A percentile compares a stretch with the other conserved stretches of the same genome.
Evolutionary conservation across 176 grass and related monocot genomes (phyloP).

Genomic region (Triticum urartu): DNA sequence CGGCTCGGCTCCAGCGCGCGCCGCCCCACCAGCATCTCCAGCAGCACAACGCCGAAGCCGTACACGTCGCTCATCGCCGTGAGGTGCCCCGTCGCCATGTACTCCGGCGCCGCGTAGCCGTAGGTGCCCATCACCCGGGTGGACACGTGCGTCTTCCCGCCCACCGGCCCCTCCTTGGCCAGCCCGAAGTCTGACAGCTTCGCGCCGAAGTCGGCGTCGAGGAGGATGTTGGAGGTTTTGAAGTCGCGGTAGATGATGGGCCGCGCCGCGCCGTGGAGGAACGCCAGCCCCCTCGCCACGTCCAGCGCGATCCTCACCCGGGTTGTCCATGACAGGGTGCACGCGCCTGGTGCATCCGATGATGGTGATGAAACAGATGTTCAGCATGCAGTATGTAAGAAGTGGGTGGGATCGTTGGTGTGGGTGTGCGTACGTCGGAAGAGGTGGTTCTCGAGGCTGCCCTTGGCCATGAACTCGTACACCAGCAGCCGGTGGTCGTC

Average conservation of each 20-base stretch:
- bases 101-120: conserved; percentile 82
- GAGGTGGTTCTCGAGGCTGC: conserved; percentile 81
- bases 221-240: conserved; percentile 88
- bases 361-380: too few species aligned
- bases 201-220: conserved; percentile 64
- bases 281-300: conserved; percentile 65
- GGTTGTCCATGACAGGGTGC: conserved; percentile 54
- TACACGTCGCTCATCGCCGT: conserved; percentile 88
- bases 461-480: conserved; percentile 80
- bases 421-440: conserved; percentile 44
- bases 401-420: too few species aligned
- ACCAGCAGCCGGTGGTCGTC: conserved; percentile 73
- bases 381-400: too few species aligned
- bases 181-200: conserved; percentile 90
- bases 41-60: conserved; percentile 79
- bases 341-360: neutral
- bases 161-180: conserved; percentile 75
- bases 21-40: conserved; percentile 72
- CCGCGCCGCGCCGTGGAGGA: conserved; percentile 60
- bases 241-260: conserved; percentile 85
- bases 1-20: conserved; percentile 58
- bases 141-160: conserved; percentile 70
- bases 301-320: conserved; percentile 50
- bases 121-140: conserved; percentile 90
- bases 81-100: conserved; percentile 79